Base-by-base conservation (phyloP, 2,329 filamentous ascomycete genomes). In the Neodidymelliopsis sp. region DNA sequence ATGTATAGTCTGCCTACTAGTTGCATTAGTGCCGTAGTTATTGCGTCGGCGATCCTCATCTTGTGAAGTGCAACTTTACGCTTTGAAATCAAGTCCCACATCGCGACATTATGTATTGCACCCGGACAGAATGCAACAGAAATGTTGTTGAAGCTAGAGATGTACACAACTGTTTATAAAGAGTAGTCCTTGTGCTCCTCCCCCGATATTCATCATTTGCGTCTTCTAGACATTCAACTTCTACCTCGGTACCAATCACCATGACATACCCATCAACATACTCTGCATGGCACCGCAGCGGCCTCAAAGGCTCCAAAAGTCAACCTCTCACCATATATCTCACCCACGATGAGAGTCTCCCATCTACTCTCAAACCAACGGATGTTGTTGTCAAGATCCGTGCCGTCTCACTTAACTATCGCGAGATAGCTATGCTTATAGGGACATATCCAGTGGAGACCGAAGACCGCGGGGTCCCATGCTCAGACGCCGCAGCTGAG, bases 331-430 rank as follows among this genome's bases (percentile, higher is more conserved):
- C 33, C 9, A 49, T 49, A n/a, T 28, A 25, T 4, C 45, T 31
- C 18, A 36, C 45, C 2, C 1, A 41, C 6, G 11, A 42, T n/a
- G n/a, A 66, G 25, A 34, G 31, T 2, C 56, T 64, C 2, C 59
- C 63, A 2, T 24, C 49, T 5, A 28, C 39, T 1, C 55, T 67
- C 2, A 47, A 18, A 2, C 36, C 53, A 2, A 25, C 49, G 10
- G 59, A 64, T 18, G 60, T 69, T 2, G 28, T 67, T 19, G 54
- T 67, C 39, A 52, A 49, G 11, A 63, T 69, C 30, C 63, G 57
- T 30, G 62, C 66, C 13, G 59, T 65, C 13, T 58, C 65, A 2
- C 55, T 67, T 10, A 69, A 69, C 35, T 69, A 59, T 31, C 59
- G 66, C 22, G 66, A 69, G 15, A 34, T 60, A 9, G 66, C 57